Evolutionary conservation across 163 green algal species (phyloP).

Genomic region (Volvox carteri): DNA sequence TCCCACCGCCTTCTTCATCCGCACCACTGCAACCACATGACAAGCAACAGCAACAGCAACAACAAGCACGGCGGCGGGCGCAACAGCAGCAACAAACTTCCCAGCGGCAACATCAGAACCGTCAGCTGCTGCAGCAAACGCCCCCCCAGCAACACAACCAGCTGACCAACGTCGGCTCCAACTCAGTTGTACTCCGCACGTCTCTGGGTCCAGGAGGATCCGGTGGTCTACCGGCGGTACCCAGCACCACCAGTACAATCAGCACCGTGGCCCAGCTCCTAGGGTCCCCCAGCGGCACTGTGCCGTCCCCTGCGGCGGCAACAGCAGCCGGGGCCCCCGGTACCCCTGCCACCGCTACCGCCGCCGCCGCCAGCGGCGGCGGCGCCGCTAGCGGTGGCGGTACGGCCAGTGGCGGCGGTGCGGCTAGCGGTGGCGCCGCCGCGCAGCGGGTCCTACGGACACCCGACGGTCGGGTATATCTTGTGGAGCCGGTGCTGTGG

Average conservation of each 20-base stretch:
- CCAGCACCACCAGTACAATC: neutral
- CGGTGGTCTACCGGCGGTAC: neutral
- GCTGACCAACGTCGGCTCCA: neutral
- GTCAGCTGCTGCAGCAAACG: no score
- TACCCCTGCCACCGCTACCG: neutral
- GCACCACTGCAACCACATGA: neutral
- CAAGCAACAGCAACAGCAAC: conserved; percentile 3
- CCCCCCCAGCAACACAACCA: neutral
- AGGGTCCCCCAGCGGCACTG: neutral
- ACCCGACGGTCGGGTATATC: conserved; percentile 17
- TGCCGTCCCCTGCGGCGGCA: neutral
- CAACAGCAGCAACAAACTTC: neutral
- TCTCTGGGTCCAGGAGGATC: neutral
- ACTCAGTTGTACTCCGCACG: neutral
- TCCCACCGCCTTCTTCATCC: neutral
- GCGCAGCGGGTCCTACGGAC: conserved; percentile 1
- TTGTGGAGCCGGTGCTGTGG: neutral
- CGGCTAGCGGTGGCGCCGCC: neutral
- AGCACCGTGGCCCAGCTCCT: neutral
- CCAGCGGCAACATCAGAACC: neutral
- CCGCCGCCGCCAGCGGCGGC: neutral
- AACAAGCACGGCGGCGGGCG: neutral
- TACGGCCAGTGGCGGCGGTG: no score
- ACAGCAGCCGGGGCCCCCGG: neutral
- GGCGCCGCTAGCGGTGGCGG: neutral